A percentile compares a stretch with the other conserved stretches of the same genome.
Evolutionary conservation across 164 flowering plant genomes (phyloP).

Genomic region (Nymphaea thermarum): DNA sequence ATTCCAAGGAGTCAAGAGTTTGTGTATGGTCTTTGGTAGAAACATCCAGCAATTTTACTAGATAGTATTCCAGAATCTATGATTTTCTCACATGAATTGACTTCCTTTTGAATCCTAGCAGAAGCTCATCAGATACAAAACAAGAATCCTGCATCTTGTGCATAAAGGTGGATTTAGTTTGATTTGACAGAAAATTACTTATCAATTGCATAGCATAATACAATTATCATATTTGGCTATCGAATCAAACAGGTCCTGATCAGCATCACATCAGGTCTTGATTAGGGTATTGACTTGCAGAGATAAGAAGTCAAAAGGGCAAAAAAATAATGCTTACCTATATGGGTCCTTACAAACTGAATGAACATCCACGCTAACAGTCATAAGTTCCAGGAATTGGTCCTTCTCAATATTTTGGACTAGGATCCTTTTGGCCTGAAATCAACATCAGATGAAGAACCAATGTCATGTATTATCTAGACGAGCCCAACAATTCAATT

Average conservation of each 20-base stretch:
- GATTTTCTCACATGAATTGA: not conserved
- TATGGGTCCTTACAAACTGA: constrained; percentile 89
- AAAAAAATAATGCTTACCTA: constrained; percentile 37
- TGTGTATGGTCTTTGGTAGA: no score
- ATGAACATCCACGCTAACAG: constrained; percentile 67
- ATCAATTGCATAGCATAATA: not conserved
- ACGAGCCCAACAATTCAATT: no score
- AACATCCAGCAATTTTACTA: no score
- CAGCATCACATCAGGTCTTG: not conserved
- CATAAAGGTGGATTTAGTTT: no score
- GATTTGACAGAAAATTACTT: no score
- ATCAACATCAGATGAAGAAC: not conserved
- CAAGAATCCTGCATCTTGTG: not conserved
- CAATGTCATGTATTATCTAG: not conserved
- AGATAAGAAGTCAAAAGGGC: not conserved
- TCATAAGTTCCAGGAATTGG: constrained; percentile 73
- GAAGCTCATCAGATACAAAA: not conserved
- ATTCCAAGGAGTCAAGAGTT: no score
- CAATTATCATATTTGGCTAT: no score
- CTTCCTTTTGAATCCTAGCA: not conserved
- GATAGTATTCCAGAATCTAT: no score
- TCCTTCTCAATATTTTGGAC: constrained; percentile 74
- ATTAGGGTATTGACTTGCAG: not conserved
- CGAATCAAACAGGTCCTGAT: no score
- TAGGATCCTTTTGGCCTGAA: constrained; percentile 74